Evolutionary conservation across 148 eudicot species (phyloP), one percentile per base, ranked within the genome.

Genomic region (Diospyros kaki): DNA sequence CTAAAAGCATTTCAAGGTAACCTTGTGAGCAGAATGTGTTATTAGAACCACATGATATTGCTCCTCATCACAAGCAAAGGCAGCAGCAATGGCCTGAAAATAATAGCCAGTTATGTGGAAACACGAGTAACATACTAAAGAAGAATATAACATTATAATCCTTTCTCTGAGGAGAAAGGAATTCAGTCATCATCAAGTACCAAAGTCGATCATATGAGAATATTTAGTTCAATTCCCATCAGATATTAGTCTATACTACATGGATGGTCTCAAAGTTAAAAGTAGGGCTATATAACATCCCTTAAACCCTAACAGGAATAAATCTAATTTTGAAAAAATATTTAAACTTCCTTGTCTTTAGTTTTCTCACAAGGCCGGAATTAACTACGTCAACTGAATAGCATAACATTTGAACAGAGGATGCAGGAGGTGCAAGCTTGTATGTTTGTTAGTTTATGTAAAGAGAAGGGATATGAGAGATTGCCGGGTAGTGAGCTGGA

Each of bases 11-110:
- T 50, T 5, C 4, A 28, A 56, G 42, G 58, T 71, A 59, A 89
- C 97, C 85, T 91, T 81, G 78, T 90, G 97, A 55, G 89, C 94
- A 58, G 99, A 86, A 87, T 95, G 98, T 75, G 87, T 93, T 52
- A 93, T 75, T 76, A 95, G 87, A 76, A 75, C 52, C 58, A 91
- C 97, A 8, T 78, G 85, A 80, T 93, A 89, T 1, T 85, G 88
- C 70, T 69, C 77, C 61, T 77, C 85, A 81, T 93, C 89, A 76
- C 64, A 77, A 73, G 98, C 98, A 84, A 93, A 93, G 64, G 93
- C 94, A 17, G 87, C 91, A 78, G 97, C 92, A 66, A 95, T 82
- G 64, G 98, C 93, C 93, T 89, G 76, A 38, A 60, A 44, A 55
- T 40, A 41, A 38, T 12, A 64, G 4, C n/a, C 28, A 61, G 61